Evolutionary conservation across 2,329 filamentous ascomycete genomes (phyloP).

Genomic region (Dactylellina sp.): DNA sequence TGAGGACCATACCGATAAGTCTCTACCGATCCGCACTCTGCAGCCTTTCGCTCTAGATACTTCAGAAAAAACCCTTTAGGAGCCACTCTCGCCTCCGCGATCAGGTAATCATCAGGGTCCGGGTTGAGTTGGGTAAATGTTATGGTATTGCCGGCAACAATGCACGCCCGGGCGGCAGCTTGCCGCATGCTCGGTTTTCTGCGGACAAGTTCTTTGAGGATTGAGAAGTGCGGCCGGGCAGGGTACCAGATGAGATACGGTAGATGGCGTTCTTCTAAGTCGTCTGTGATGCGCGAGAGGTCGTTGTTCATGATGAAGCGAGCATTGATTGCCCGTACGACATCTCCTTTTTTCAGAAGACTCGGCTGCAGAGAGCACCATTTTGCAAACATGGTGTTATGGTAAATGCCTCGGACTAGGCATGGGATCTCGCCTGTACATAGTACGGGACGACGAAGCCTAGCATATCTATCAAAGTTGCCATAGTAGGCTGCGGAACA

Average conservation of each 20-base stretch:
- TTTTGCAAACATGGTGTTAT: conserved; percentile 63
- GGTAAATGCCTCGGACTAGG: conserved; percentile 63
- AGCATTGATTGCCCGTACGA: conserved; percentile 59
- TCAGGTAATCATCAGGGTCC: background rate
- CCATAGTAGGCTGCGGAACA: conserved; percentile 63
- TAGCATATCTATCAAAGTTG: conserved; percentile 64
- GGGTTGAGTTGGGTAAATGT: conserved; percentile 1
- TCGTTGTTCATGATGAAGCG: conserved; percentile 62
- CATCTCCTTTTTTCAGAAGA: background rate
- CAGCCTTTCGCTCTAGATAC: background rate
- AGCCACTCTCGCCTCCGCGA: background rate
- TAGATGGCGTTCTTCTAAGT: background rate
- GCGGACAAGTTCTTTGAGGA: conserved; percentile 5
- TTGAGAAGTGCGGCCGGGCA: background rate
- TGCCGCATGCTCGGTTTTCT: conserved; percentile 10
- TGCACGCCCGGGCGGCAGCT: conserved; percentile 10
- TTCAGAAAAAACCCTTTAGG: background rate
- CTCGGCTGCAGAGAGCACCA: conserved; percentile 60
- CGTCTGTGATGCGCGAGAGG: conserved; percentile 56
- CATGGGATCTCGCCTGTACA: conserved; percentile 60
- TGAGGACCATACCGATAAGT: no score
- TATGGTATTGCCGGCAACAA: background rate
- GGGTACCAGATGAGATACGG: conserved; percentile 20
- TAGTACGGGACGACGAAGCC: conserved; percentile 61
- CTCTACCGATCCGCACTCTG: background rate